Evolutionary conservation across 1,139 yeast species (phyloP), one percentile per base, ranked within the genome.

Genomic region (Pichia sp.): DNA sequence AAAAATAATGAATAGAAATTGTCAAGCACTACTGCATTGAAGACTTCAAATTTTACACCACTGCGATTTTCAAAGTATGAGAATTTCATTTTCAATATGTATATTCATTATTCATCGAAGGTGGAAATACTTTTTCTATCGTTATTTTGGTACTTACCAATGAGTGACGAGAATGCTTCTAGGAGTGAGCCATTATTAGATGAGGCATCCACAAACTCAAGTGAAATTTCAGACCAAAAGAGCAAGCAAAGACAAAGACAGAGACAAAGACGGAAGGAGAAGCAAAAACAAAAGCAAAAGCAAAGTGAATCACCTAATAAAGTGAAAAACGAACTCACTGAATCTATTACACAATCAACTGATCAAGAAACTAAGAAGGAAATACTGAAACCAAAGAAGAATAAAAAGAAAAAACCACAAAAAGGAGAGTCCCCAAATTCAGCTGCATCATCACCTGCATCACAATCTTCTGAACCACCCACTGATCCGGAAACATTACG

Each of bases 221-320:
- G 11, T 35, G 11, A 20, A 35, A 20, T 20, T 20, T 6, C n/a
- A 4, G 40, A 22, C 2, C 23, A 36, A 8, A 27, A 34, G n/a
- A 20, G 16, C 9, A 40, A 26, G 9, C 45, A 24, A 22, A 36
- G 29, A 15, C 45, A 30, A 35, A 36, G 35, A 15, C 44, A 39
- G 16, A 40, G 30, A 9, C 42, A 47, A 18, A 44, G 36, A 26
- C 46, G 39, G n/a, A 47, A 15, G 22, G 29, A 27, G 30, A 36
- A n/a, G 22, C 27, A 34, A n/a, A 23, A 7, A 18, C 15, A 24
- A n/a, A 29, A 20, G n/a, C 22, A 32, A 11, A 42, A 34, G 24
- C n/a, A 40, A 24, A 29, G 11, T 12, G 11, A 39, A 11, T 39
- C 24, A n/a, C 9, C n/a, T 24, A 37, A 9, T 7, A 15, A 37